Evolutionary conservation across 2,329 filamentous ascomycete species (phyloP), one percentile per base, ranked within the genome.

Genomic region (Coniella lustricola): DNA sequence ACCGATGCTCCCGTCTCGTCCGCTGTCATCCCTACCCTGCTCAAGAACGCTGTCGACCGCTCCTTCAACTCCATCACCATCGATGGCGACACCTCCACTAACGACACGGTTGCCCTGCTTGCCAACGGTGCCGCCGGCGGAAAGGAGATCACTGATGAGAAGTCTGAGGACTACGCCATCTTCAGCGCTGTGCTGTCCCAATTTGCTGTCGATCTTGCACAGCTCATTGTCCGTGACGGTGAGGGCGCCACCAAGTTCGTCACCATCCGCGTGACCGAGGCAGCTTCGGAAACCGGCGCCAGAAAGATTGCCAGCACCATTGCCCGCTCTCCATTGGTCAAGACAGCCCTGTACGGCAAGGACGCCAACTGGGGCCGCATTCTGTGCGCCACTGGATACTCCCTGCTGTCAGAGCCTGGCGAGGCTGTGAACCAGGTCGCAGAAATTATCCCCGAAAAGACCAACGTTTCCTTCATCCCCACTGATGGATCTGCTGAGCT

Each of bases 281-380:
- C 86, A 3, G 74, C 79, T 1, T 77, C 79, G 40, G 82, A 87
- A 61, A 71, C 75, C 41, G 84, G 82, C 40, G 90, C 89, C 2
- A 82, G 87, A 48, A 79, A 83, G 61, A 84, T 96, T 53, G 93
- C 90, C 10, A 86, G 84, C 54, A 85, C 87, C 40, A 96, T 98
- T 63, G 90, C 93, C 14, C 82, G 85, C 44, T 95, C 90, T 0
- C 89, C 93, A 8, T 80, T 98, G 12, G 93, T 98, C 59, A 98
- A 98, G 75, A 98, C 93, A 0, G 93, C 93, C 0, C 75, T 98
- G 35, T 98, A 98, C 67, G 93, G 93, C 56, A 89, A 90, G 65
- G 93, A 98, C 64, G 93, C 93, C 16, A 98, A 98, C 73, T 98
- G 93, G 93, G 93, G 93, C 31, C 89, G 93, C 47, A 95, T 98